Percentiles rank a stretch among this genome's conserved stretches.
phyloP scores from a whole-genome alignment of 129 eudicot species.

The Pittosporum tobira region DNA sequence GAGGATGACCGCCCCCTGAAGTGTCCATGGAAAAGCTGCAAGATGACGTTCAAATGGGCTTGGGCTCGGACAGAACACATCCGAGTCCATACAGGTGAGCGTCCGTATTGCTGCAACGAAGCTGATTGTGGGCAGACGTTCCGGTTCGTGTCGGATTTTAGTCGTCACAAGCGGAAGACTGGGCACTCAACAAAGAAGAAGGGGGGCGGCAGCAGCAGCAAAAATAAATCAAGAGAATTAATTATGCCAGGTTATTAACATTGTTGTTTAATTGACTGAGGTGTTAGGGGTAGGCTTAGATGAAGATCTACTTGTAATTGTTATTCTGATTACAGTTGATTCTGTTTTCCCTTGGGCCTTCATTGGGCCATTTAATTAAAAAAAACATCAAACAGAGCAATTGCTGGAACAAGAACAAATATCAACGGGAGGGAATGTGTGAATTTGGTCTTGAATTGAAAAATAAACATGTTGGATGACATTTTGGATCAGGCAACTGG shows the following conservation, averaged over 20 bases:
- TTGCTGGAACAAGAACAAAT: background rate
- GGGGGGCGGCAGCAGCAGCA: too few relatives aligned
- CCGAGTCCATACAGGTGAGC: slow-evolving; percentile 87
- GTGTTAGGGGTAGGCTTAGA: slow-evolving; percentile 29
- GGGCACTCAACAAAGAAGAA: slow-evolving; percentile 84
- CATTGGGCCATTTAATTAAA: slow-evolving; percentile 26
- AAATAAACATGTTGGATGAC: slow-evolving; percentile 5
- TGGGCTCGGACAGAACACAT: slow-evolving; percentile 98
- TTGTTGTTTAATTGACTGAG: slow-evolving; percentile 39
- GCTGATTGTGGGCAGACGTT: slow-evolving; percentile 91
- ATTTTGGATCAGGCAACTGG: too few relatives aligned
- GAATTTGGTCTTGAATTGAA: background rate
- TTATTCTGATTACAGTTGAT: slow-evolving; percentile 23
- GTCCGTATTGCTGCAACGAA: slow-evolving; percentile 71
- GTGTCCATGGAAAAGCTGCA: slow-evolving; percentile 98
- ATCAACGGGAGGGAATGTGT: background rate
- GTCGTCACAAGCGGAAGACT: slow-evolving; percentile 94
- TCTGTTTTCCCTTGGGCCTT: slow-evolving; percentile 23
- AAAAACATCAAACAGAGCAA: slow-evolving; percentile 13
- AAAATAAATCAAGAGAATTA: slow-evolving; percentile 4
- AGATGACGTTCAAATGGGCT: slow-evolving; percentile 95
- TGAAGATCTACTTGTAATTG: slow-evolving; percentile 23
- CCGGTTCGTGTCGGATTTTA: slow-evolving; percentile 93
- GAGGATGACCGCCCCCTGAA: slow-evolving; percentile 81
- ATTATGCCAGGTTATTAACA: slow-evolving; percentile 30